These are phyloP conservation scores for Pleodorina starrii DNA, from an alignment of 139 green algal genomes.

Conservation along the genomic window DNA sequence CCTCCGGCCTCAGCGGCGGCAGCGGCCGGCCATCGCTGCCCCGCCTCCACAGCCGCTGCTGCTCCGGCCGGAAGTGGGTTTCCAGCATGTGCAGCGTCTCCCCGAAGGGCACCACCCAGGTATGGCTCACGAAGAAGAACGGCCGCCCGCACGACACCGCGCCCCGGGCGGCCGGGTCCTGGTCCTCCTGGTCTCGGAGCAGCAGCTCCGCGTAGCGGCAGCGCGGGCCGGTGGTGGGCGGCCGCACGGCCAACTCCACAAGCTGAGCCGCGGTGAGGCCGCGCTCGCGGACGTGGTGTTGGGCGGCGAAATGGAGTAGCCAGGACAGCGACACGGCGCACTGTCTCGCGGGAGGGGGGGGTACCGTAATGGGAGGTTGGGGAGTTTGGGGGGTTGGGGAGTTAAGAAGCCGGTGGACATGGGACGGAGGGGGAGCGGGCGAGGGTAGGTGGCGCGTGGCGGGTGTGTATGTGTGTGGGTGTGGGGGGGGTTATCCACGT, in stretches of 20 bases:
- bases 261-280: neutral
- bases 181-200: neutral
- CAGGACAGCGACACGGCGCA: neutral
- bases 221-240: neutral
- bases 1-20: neutral
- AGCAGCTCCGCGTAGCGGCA: neutral
- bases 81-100: constrained; percentile 11
- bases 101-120: neutral
- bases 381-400: too few species aligned
- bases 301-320: neutral
- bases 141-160: neutral
- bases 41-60: constrained; percentile 15
- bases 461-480: too few species aligned
- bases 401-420: too few species aligned
- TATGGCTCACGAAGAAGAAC: constrained; percentile 26
- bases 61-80: neutral
- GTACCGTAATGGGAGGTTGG: too few species aligned
- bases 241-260: neutral
- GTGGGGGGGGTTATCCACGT: too few species aligned
- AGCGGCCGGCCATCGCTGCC: neutral
- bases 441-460: too few species aligned
- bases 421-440: too few species aligned
- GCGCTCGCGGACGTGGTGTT: neutral
- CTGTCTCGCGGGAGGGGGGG: neutral
- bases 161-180: neutral